Evolutionary conservation across 1,284 basidiomycete species (phyloP).

Genomic region (Pisolithus thermaeus): DNA sequence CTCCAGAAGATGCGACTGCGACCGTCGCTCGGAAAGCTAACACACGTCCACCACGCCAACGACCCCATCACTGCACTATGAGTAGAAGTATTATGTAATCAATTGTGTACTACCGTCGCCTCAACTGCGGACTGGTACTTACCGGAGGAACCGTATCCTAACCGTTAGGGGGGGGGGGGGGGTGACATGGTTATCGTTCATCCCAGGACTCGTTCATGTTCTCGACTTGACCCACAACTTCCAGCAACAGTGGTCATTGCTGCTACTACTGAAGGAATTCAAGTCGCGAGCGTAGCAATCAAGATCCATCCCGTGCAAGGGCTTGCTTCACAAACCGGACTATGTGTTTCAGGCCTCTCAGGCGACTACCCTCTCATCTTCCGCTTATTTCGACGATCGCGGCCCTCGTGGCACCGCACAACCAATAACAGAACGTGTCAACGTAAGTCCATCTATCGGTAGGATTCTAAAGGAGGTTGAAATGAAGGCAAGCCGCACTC

Average conservation of each 20-base stretch:
- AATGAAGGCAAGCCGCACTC: slow-evolving; percentile 62
- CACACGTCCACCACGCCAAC: too few relatives aligned
- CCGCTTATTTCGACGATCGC: slow-evolving; percentile 68
- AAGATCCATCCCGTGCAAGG: not conserved
- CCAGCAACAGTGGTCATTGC: not conserved
- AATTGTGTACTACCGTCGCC: too few relatives aligned
- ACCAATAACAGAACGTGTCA: slow-evolving; percentile 68
- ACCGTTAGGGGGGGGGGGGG: too few relatives aligned
- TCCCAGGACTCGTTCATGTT: too few relatives aligned
- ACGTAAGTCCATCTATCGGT: slow-evolving; percentile 40
- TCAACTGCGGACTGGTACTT: too few relatives aligned
- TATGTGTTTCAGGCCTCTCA: slow-evolving; percentile 40
- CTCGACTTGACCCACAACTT: too few relatives aligned
- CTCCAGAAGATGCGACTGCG: slow-evolving; percentile 3
- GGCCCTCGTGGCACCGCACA: slow-evolving; percentile 60
- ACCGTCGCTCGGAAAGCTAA: slow-evolving; percentile 33
- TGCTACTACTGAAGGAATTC: not conserved
- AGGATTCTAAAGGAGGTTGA: slow-evolving; percentile 24
- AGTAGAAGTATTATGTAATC: too few relatives aligned
- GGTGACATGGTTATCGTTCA: too few relatives aligned
- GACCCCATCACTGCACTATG: too few relatives aligned
- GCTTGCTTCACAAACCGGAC: not conserved
- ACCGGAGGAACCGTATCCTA: slow-evolving; percentile 23
- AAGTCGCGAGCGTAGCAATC: not conserved
- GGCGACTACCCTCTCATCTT: slow-evolving; percentile 61